phyloP scores from a whole-genome alignment of 2,329 filamentous ascomycete genomes.

The Microdochium bolleyi region DNA sequence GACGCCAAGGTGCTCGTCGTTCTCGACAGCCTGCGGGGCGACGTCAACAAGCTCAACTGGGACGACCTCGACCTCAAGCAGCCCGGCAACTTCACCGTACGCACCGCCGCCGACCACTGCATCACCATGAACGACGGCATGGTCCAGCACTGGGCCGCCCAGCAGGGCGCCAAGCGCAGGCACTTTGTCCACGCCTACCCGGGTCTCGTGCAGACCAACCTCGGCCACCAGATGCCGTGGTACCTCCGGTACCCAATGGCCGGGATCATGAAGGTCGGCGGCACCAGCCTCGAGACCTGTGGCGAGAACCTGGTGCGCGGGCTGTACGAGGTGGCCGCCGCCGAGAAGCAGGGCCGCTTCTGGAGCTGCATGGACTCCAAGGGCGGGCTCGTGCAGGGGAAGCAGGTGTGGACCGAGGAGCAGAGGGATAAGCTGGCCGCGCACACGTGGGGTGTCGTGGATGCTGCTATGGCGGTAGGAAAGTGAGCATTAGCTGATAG shows the following conservation, averaged over 20 bases:
- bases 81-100: conserved; percentile 17
- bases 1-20: conserved; percentile 31
- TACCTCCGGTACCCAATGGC: conserved; percentile 13
- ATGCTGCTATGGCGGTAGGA: conserved; percentile 7
- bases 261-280: conserved; percentile 4
- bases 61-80: conserved; percentile 30
- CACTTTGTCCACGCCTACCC: conserved; percentile 32
- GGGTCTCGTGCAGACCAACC: conserved; percentile 25
- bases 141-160: conserved; percentile 21
- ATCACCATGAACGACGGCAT: conserved; percentile 29
- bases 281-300: conserved; percentile 15
- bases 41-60: conserved; percentile 23
- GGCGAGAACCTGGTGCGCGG: conserved; percentile 18
- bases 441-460: conserved; percentile 15
- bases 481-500: background rate
- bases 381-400: conserved; percentile 14
- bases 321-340: conserved; percentile 2
- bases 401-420: conserved; percentile 17
- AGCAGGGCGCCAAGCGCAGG: conserved; percentile 12
- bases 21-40: conserved; percentile 20
- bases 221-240: conserved; percentile 20
- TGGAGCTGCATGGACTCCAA: conserved; percentile 21
- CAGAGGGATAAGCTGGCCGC: conserved; percentile 15
- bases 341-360: conserved; percentile 10
- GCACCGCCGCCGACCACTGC: conserved; percentile 25